Evolutionary conservation across 2,329 filamentous ascomycete species (phyloP).

Genomic region (Trichophyton simii): DNA sequence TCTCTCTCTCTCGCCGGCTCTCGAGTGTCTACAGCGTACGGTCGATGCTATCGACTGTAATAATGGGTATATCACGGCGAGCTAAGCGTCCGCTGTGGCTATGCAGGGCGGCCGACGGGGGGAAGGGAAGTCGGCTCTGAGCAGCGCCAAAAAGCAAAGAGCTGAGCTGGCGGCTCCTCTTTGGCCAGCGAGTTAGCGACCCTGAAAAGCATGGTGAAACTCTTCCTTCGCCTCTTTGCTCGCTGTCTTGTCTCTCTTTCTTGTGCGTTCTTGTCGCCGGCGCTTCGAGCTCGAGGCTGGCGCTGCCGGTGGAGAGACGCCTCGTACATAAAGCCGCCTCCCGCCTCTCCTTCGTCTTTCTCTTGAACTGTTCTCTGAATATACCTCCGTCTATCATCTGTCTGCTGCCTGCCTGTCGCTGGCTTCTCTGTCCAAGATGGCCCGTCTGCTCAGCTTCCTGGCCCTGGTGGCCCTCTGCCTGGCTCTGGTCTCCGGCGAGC

Average conservation of each 20-base stretch:
- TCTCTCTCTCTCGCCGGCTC: neutral
- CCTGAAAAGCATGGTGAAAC: neutral
- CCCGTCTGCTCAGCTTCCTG: constrained; percentile 3
- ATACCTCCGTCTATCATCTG: no score
- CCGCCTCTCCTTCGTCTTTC: neutral
- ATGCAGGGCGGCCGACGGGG: neutral
- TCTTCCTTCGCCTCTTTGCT: neutral
- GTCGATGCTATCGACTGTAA: no score
- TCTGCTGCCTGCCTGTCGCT: neutral
- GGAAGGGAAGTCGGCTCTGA: neutral
- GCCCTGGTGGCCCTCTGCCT: constrained; percentile 6
- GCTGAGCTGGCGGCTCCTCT: neutral
- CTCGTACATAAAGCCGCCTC: neutral
- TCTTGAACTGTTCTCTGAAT: no score
- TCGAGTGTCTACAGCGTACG: no score
- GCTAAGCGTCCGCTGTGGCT: neutral
- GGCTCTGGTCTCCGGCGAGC: constrained; percentile 6
- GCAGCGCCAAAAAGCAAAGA: neutral
- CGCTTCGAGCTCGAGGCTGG: neutral
- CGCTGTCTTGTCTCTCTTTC: neutral
- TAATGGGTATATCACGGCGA: neutral
- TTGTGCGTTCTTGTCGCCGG: neutral
- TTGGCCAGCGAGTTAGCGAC: neutral
- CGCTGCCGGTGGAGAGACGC: neutral
- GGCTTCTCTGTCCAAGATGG: constrained; percentile 4